Evolutionary conservation across 345 rosid species (phyloP), one percentile per base, ranked within the genome.

Genomic region (Arabidopsis suecica): DNA sequence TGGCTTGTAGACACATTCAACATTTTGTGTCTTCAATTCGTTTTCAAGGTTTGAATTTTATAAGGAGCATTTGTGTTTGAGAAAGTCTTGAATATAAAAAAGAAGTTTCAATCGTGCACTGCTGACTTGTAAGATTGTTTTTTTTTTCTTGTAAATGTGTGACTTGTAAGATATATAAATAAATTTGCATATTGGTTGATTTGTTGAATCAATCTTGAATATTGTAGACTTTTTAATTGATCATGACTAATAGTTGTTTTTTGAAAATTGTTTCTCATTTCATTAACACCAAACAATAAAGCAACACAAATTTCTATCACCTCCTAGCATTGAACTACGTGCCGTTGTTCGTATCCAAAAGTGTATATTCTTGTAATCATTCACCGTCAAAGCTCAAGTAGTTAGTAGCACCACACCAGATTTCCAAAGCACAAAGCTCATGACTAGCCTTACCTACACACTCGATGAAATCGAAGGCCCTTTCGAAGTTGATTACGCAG

Each of bases 401-500:
- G 80, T 92, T 11, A 82, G 3, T 87, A 92, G 88, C 80, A 90
- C 96, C 41, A 84, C 93, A 0, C 84, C 93, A 0, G 96, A 87
- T 28, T 92, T 88, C 89, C 94, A 92, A 67, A 79, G 84, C 49
- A 92, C 96, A 67, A 90, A 88, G 84, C 96, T 92, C 83, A 92
- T 92, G 97, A 92, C 96, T 48, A 96, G 94, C 9, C 84, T 92
- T 38, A 92, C 96, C 82, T 92, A 92, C 83, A 92, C 96, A 14
- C 97, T 88, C 1, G 96, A 92, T 16, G 94, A 92, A 77, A 92
- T 92, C 12, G 94, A 92, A 72, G 97, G 96, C 11, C 97, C 96
- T 48, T 90, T 92, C 36, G 91, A 87, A 59, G 96, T 93, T 16
- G 97, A 93, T 64, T 93, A 91, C 1, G 97, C 96, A 7, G 96